Base-by-base conservation (phyloP, 2,329 filamentous ascomycete genomes). In the Dactylonectria macrodidyma region DNA sequence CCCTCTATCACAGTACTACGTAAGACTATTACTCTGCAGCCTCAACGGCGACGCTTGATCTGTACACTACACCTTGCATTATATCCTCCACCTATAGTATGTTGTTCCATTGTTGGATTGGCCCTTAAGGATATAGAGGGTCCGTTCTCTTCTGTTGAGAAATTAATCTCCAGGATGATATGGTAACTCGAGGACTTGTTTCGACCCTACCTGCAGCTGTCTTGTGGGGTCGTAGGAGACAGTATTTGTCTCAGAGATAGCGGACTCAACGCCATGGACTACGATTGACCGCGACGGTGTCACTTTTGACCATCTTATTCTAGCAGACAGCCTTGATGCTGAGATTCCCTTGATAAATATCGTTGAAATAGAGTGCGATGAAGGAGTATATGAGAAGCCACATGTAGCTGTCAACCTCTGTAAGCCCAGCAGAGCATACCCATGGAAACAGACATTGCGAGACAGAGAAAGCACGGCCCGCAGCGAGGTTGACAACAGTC, bases 271-370 rank as follows among this genome's bases (percentile, higher is more conserved):
- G 26, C 51, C 14, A 41, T 58, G 52, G 61, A 63, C 16, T 19
- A 24, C 51, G 14, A 73, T 73, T 58, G 67, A 83, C 71, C 82
- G 82, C 64, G 83, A 83, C 64, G 77, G 81, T 34, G 78, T 84
- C 47, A 83, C 80, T 19, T 84, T 84, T 68, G 80, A 84, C 67
- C 76, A 84, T 62, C 73, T 79, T 36, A 80, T 84, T 55, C 78
- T 79, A 2, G 12, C 61, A 6, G 70, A 80, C 44, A 78, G 84
- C 57, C 19, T n/a, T 30, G 71, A 81, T 66, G 82, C 80, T n/a
- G 81, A 84, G 64, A 80, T 83, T 1, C 67, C 84, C 19, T 78
- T 81, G 70, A 81, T 84, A 51, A 84, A 82, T 51, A 83, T 85
- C 58, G 72, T 81, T 54, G 12, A 84, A 76, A 72, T 81, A 34